These are phyloP conservation scores for Dendrostoma leiphaemia DNA, from an alignment of 2,329 filamentous ascomycete species.

Conservation along the genomic window DNA sequence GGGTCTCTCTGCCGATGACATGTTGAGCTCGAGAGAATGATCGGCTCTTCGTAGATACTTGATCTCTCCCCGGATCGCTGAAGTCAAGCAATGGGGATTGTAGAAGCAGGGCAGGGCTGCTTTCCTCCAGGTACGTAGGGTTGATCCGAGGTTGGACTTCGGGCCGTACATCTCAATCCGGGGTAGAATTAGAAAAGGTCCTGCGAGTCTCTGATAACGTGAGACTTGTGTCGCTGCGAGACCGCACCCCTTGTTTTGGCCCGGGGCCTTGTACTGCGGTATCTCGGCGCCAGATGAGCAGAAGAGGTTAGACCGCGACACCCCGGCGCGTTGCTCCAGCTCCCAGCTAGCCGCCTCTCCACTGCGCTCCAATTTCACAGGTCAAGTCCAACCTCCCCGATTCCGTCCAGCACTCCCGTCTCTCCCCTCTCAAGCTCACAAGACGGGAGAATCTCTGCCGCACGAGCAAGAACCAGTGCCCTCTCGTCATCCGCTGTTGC, in stretches of 20 bases:
- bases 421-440: constrained; percentile 3
- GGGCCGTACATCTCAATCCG: neutral
- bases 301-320: constrained; percentile 7
- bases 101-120: neutral
- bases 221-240: too few species aligned
- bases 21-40: neutral
- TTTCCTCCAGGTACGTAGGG: neutral
- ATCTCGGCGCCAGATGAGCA: neutral
- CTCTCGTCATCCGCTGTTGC: neutral
- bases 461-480: neutral
- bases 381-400: constrained; percentile 19
- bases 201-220: too few species aligned
- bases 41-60: too few species aligned
- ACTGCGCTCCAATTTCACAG: constrained; percentile 9
- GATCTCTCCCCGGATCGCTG: neutral
- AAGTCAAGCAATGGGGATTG: too few species aligned
- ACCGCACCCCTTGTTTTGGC: too few species aligned
- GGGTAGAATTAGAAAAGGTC: neutral
- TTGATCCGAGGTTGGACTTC: neutral
- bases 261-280: constrained; percentile 1
- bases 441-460: neutral
- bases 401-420: constrained; percentile 5
- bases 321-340: constrained; percentile 4
- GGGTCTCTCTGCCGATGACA: neutral
- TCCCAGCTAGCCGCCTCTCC: constrained; percentile 7